Conservation (phyloP, 106 monocot species). For the Amphibolis antarctica region DNA sequence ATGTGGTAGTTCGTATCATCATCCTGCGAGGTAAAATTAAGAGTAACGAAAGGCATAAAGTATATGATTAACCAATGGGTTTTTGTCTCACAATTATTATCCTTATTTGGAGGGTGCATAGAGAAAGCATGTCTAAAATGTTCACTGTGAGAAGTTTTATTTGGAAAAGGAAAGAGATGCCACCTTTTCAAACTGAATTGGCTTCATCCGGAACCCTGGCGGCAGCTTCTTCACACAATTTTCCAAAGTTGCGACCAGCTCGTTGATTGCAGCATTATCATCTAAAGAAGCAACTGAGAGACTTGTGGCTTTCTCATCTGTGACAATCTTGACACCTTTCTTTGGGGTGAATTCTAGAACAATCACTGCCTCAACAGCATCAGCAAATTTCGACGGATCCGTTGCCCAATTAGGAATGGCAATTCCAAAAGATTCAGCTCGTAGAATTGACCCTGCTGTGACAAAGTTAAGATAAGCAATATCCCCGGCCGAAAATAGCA, state of each 20-base stretch:
- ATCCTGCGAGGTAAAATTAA: slow-evolving; percentile 39
- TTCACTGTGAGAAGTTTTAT: not conserved
- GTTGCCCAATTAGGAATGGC: slow-evolving; percentile 63
- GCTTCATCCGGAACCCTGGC: slow-evolving; percentile 58
- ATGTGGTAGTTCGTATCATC: slow-evolving; percentile 89
- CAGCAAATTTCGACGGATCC: slow-evolving; percentile 38
- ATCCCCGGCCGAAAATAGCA: slow-evolving; percentile 62
- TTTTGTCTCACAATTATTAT: not conserved
- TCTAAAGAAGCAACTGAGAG: slow-evolving; percentile 54
- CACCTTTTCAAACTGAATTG: slow-evolving; percentile 87
- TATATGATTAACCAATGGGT: too few relatives aligned
- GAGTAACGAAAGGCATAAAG: too few relatives aligned
- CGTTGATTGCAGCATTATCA: slow-evolving; percentile 55
- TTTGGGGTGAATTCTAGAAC: slow-evolving; percentile 75
- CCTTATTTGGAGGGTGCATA: too few relatives aligned
- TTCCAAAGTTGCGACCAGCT: slow-evolving; percentile 53
- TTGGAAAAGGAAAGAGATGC: not conserved
- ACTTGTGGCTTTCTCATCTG: slow-evolving; percentile 77
- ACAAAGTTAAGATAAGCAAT: slow-evolving; percentile 57
- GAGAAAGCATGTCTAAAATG: not conserved
- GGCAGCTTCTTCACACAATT: slow-evolving; percentile 47
- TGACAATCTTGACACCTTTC: slow-evolving; percentile 67
- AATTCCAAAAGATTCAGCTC: slow-evolving; percentile 73
- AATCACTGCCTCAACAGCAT: slow-evolving; percentile 39
- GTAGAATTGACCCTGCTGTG: slow-evolving; percentile 61